Base-by-base conservation (phyloP, 805 yeast genomes). In the Yamadazyma takamatsuzukensis region DNA sequence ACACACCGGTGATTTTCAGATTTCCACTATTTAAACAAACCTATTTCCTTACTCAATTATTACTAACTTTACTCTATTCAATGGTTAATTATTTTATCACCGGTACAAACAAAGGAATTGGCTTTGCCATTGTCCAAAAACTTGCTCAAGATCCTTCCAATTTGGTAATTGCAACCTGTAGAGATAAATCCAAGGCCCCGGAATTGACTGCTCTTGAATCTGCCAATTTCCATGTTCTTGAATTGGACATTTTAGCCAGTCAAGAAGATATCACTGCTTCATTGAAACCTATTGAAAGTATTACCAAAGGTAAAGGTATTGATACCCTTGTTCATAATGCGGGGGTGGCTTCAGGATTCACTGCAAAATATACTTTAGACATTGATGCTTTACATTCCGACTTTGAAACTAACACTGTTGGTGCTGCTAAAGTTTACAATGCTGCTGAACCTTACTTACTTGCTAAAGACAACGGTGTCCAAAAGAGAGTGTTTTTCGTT, bases 261-360 rank as follows among this genome's bases (percentile, higher is more conserved):
- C 27, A 37, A 22, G 38, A 21, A 14, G 24, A 32, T 14, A 34
- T 27, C 6, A 33, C 37, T 21, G 36, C 30, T 18, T 13, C 18
- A 2, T 30, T 30, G 9, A 30, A 40, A 16, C 37, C 37, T 4
- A n/a, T n/a, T n/a, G n/a, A n/a, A n/a, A n/a, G n/a, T n/a, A n/a
- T n/a, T n/a, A n/a, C n/a, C n/a, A n/a, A n/a, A n/a, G n/a, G n/a
- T n/a, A 25, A 31, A 8, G 43, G 43, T 21, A 26, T 63, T 33
- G 69, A 64, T 40, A 54, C 53, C 4, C 53, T 53, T 25, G 54
- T 63, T 29, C 46, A 56, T 14, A 63, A 59, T 37, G 67, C 65
- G 8, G 68, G 60, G 6, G 25, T 48, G 19, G 40, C 46, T 18
- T 11, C 10, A 19, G 22, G 10, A 8, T 19, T 19, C 22, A n/a